Evolutionary conservation across 768 basidiomycete species (phyloP), one percentile per base, ranked within the genome.

Genomic region (Lanmaoa rubissima): DNA sequence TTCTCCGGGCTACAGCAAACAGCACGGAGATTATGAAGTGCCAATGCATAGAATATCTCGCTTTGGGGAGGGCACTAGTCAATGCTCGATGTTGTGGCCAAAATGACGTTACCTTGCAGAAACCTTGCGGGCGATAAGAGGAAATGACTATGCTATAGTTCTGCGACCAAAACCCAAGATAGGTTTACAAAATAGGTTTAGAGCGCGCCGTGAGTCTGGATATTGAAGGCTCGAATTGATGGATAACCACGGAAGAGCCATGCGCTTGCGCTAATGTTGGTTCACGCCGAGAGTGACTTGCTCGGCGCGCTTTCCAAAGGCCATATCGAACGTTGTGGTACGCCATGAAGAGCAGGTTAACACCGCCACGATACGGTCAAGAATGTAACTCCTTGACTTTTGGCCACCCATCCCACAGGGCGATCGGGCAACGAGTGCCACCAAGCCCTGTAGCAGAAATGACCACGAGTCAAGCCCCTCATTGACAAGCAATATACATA

Each of bases 391-490:
- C 34, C 39, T 39, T 31, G 49, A 39, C 49, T 63, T 13, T 28
- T 45, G 64, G 43, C 31, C 53, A 62, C 38, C 46, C 31, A 31
- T 57, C 60, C 63, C 32, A 44, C 53, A 48, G 35, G 50, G 55
- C 65, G 21, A 26, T 6, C 28, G 21, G 21, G 38, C 16, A 34
- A 35, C 38, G 31, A 38, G 19, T 17, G 21, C 32, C 44, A 26
- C 39, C 44, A 16, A n/a, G 64, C 57, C 45, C 51, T 51, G 53
- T 14, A 39, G 54, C 51, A 54, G 54, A 42, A 47, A 50, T 51
- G 56, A 24, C 56, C 55, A 67, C 36, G 19, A 64, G 53, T 41
- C 60, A 51, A 50, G 53, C 14, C 21, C 31, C 36, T 42, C 44
- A 32, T 61, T 61, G 35, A 43, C 41, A 42, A 49, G 44, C 17